phyloP scores from a whole-genome alignment of 2,329 filamentous ascomycete genomes.

The Alternaria atra region DNA sequence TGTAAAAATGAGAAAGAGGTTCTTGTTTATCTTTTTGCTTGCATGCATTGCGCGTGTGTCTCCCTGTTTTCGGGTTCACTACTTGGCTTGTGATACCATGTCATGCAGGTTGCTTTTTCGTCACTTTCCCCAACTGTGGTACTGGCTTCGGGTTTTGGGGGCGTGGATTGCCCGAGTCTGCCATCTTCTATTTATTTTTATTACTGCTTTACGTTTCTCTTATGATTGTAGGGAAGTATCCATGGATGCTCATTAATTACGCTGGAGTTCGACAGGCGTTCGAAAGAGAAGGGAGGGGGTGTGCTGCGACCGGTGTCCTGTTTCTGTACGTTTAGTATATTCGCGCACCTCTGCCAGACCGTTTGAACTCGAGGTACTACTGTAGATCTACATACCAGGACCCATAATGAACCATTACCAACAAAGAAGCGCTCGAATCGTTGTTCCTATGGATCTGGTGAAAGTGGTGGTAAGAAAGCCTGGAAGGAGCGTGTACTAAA shows the following conservation, averaged over 20 bases:
- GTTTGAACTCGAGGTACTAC: not conserved
- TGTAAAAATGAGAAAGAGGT: not conserved
- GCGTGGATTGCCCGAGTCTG: not conserved
- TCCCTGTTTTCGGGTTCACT: not conserved
- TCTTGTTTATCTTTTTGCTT: not conserved
- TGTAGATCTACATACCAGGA: not conserved
- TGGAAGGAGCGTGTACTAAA: not conserved
- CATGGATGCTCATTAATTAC: not conserved
- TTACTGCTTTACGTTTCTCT: not conserved
- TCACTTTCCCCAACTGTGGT: not conserved
- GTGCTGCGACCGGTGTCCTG: not conserved
- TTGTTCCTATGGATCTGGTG: not conserved
- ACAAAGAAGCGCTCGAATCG: not conserved
- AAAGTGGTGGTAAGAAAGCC: not conserved
- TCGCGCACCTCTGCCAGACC: not conserved
- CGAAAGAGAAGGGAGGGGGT: not conserved
- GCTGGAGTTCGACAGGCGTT: not conserved
- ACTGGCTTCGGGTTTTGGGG: not conserved
- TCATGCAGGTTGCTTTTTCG: not conserved
- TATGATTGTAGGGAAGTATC: not conserved
- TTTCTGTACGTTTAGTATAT: not conserved
- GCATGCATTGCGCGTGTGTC: not conserved
- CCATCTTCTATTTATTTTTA: not conserved
- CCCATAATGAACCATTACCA: not conserved
- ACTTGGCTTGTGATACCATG: slow-evolving; percentile 1